A percentile compares a stretch with the other conserved stretches of the same genome.
Conservation (phyloP, 2,329 filamentous ascomycete species). For the Ilyonectria robusta region DNA sequence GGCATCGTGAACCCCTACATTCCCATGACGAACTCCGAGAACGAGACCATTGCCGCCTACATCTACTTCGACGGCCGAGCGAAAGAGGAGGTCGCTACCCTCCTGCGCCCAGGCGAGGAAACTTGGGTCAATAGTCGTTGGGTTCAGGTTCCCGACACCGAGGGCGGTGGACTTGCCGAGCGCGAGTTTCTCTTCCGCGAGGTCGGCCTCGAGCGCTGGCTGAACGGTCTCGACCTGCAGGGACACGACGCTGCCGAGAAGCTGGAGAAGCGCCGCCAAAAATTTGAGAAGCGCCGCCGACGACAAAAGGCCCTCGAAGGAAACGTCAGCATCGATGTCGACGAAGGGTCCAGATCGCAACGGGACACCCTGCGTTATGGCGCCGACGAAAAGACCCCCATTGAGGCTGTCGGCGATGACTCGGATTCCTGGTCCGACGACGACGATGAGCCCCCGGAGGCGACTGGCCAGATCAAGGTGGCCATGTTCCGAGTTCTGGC, state of each 20-base stretch:
- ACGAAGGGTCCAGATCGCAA: slow-evolving; percentile 59
- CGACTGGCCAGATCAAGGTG: slow-evolving; percentile 97
- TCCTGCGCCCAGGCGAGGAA: slow-evolving; percentile 92
- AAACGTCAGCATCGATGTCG: slow-evolving; percentile 51
- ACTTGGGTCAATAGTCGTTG: slow-evolving; percentile 99
- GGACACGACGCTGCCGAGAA: slow-evolving; percentile 92
- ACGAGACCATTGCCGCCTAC: slow-evolving; percentile 98
- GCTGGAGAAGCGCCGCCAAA: slow-evolving; percentile 89
- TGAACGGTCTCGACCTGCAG: slow-evolving; percentile 96
- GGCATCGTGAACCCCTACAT: slow-evolving; percentile 86
- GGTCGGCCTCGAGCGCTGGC: slow-evolving; percentile 94
- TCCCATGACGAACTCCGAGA: slow-evolving; percentile 90
- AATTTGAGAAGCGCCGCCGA: slow-evolving; percentile 78
- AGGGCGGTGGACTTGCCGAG: slow-evolving; percentile 95
- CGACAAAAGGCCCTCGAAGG: slow-evolving; percentile 69
- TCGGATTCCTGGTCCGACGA: slow-evolving; percentile 84
- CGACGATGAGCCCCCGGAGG: slow-evolving; percentile 92
- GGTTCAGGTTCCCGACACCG: slow-evolving; percentile 92
- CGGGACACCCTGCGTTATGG: slow-evolving; percentile 83
- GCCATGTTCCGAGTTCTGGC: slow-evolving; percentile 95
- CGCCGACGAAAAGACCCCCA: slow-evolving; percentile 79
- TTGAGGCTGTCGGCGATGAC: slow-evolving; percentile 78
- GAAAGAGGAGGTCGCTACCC: slow-evolving; percentile 97
- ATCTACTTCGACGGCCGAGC: slow-evolving; percentile 97
- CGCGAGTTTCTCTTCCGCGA: slow-evolving; percentile 97